Conservation (phyloP, 306 rosid genomes). For the Rosa lucieae region DNA sequence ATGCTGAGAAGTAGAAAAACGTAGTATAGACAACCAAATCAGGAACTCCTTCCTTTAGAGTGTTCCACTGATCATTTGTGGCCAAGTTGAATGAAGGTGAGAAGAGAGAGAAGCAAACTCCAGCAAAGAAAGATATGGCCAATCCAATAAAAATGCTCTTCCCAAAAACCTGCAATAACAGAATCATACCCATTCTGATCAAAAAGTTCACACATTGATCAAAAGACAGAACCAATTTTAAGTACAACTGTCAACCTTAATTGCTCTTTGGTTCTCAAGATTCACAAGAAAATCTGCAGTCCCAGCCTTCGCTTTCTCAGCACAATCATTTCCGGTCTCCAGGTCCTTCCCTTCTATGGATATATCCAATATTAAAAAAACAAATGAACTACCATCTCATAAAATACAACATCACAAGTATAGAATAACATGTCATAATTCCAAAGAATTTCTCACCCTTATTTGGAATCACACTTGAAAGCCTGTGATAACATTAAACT, state of each 20-base stretch:
- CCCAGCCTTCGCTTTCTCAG: constrained; percentile 54
- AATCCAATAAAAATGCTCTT: constrained; percentile 65
- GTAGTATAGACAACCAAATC: constrained; percentile 79
- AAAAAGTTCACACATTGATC: background rate
- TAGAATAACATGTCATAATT: constrained; percentile 8
- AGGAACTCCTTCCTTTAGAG: constrained; percentile 69
- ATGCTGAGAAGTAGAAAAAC: constrained; percentile 80
- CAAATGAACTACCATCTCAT: constrained; percentile 18
- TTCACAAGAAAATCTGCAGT: constrained; percentile 73
- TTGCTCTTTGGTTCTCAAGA: constrained; percentile 73
- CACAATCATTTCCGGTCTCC: constrained; percentile 37
- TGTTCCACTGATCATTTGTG: constrained; percentile 93
- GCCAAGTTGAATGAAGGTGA: constrained; percentile 96
- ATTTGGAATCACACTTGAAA: constrained; percentile 7
- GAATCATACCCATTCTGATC: background rate
- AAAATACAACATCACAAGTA: constrained; percentile 7
- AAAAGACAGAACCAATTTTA: background rate
- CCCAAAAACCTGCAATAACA: constrained; percentile 67
- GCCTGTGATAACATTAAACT: constrained; percentile 39
- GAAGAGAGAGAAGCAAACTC: constrained; percentile 78
- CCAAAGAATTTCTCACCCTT: constrained; percentile 38
- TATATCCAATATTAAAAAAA: constrained; percentile 12
- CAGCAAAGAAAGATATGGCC: constrained; percentile 67
- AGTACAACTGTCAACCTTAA: constrained; percentile 52
- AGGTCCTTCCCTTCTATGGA: constrained; percentile 40